A percentile compares a stretch with the other conserved stretches of the same genome.
These are phyloP conservation scores for Stropharia rugosoannulata DNA, from an alignment of 768 basidiomycete genomes.

Conservation along the genomic window DNA sequence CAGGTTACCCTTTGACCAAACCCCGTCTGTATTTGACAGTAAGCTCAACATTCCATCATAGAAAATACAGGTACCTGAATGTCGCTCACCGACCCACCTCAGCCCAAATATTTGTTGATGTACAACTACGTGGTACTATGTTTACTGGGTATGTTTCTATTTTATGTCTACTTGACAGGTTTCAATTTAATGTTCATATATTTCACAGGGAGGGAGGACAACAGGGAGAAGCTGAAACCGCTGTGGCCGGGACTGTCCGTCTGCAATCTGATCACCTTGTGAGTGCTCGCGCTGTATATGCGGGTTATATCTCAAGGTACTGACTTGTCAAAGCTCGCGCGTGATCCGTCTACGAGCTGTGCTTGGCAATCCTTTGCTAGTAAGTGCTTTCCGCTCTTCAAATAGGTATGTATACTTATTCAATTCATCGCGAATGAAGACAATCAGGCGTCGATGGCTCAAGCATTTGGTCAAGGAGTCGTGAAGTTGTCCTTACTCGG, in stretches of 20 bases:
- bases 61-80: not conserved
- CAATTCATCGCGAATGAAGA: conserved; percentile 10
- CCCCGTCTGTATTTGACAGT: conserved; percentile 39
- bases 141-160: conserved; percentile 34
- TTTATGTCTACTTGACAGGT: not conserved
- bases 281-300: conserved; percentile 5
- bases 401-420: not conserved
- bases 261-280: conserved; percentile 39
- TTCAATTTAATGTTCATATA: not conserved
- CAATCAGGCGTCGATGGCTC: conserved; percentile 30
- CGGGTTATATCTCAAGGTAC: not conserved
- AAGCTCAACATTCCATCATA: not conserved
- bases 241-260: conserved; percentile 39
- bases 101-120: conserved; percentile 43
- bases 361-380: conserved; percentile 42
- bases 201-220: conserved; percentile 30
- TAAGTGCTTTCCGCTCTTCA: conserved; percentile 11
- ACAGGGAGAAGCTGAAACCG: conserved; percentile 35
- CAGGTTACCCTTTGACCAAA: conserved; percentile 37
- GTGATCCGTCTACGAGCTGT: conserved; percentile 44
- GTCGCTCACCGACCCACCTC: too few species aligned
- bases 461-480: conserved; percentile 39
- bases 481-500: conserved; percentile 41
- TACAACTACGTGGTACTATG: conserved; percentile 37
- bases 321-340: conserved; percentile 20